phyloP scores from a whole-genome alignment of 2,329 filamentous ascomycete genomes.

The Knufia fluminis region DNA sequence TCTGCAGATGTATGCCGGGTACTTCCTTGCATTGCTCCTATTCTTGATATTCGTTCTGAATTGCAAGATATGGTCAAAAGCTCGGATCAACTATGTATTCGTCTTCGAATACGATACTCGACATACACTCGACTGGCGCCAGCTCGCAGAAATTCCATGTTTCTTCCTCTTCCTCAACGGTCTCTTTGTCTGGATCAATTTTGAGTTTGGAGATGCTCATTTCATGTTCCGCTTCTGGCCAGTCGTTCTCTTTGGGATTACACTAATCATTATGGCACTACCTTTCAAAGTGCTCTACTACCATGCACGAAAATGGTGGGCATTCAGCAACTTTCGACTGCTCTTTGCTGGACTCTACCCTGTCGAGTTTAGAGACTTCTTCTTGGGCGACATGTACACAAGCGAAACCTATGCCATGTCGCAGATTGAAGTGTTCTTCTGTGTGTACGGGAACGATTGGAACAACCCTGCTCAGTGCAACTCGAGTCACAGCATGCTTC shows the following conservation, averaged over 20 bases:
- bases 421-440: slow-evolving; percentile 90
- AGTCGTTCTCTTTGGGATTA: slow-evolving; percentile 64
- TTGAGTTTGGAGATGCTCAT: slow-evolving; percentile 56
- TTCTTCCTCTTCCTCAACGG: slow-evolving; percentile 69
- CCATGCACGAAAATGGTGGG: slow-evolving; percentile 72
- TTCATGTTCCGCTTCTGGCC: slow-evolving; percentile 78
- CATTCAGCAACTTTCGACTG: slow-evolving; percentile 83
- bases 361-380: slow-evolving; percentile 96
- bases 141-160: slow-evolving; percentile 76
- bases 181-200: slow-evolving; percentile 82
- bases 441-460: slow-evolving; percentile 77
- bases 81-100: slow-evolving; percentile 91
- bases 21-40: slow-evolving; percentile 73
- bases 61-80: slow-evolving; percentile 70
- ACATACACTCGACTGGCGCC: slow-evolving; percentile 79
- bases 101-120: slow-evolving; percentile 93
- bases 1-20: slow-evolving; percentile 80
- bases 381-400: slow-evolving; percentile 95
- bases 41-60: slow-evolving; percentile 77
- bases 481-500: slow-evolving; percentile 68
- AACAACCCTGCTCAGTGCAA: slow-evolving; percentile 66
- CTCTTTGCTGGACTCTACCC: slow-evolving; percentile 78
- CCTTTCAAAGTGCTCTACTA: slow-evolving; percentile 67
- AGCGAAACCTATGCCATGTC: slow-evolving; percentile 84
- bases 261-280: slow-evolving; percentile 60